Evolutionary conservation across 2,329 filamentous ascomycete genomes (phyloP), one percentile per base, ranked within the genome.

Genomic region (Ceratocystis cubensis): DNA sequence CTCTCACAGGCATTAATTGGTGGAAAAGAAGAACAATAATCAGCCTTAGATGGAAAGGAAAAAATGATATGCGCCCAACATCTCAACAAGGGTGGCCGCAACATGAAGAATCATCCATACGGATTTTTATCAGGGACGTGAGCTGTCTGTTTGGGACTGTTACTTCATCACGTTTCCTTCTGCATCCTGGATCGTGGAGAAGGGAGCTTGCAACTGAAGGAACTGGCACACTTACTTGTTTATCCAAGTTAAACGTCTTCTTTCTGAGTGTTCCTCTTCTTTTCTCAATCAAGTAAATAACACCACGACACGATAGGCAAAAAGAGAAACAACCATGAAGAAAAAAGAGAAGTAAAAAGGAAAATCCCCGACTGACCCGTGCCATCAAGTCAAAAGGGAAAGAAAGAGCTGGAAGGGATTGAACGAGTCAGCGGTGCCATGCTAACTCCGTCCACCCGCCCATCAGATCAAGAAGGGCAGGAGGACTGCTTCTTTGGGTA

Each of bases 281-380:
- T 59, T 59, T 59, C 56, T 59, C 17, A 37, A 33, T 37, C 28
- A 30, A 59, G 56, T 59, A 59, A 59, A 30, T 33, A 20, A 59
- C 13, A 33, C 56, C 17, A 20, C 28, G 56, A 37, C 56, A 13
- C 37, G 37, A 41, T 41, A 5, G 10, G 10, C 17, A 13, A 59
- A 37, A n/a, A 59, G 7, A 28, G 28, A 28, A 57, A 13, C 25
- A 57, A 57, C 46, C 37, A 22, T 50, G 50, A 30, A 57, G 50
- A 57, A 57, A 57, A 57, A 57, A 28, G 8, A 57, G 2, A 5
- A n/a, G 15, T 22, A 56, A 56, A 56, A 30, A 30, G 5, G 22
- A 25, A 59, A 59, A 17, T 20, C 28, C 28, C 56, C 56, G 17
- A 59, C 6, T 4, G 37, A 13, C 10, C 37, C 37, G 37, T 41